Conservation (phyloP, 148 eudicot species). For the Cornus florida region DNA sequence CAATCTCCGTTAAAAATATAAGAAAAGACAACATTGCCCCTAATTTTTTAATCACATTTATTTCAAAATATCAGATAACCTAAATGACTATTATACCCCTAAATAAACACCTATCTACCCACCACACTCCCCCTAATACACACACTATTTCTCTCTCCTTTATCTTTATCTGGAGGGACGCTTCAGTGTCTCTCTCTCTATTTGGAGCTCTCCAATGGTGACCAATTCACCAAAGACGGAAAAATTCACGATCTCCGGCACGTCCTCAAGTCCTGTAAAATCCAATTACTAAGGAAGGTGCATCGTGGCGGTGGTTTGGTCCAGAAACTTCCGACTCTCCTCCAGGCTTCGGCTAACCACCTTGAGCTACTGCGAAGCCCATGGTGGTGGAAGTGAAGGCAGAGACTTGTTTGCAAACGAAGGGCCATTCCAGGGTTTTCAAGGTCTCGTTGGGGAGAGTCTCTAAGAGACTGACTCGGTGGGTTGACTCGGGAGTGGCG, state of each 20-base stretch:
- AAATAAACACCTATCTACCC: too few relatives aligned
- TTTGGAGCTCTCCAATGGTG: too few relatives aligned
- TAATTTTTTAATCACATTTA: too few relatives aligned
- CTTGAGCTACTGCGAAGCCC: conserved; percentile 45
- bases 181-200: too few relatives aligned
- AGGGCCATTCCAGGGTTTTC: conserved; percentile 80
- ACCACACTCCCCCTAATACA: too few relatives aligned
- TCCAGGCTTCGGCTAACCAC: conserved; percentile 44
- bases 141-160: too few relatives aligned
- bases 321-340: conserved; percentile 57
- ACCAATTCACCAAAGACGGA: conserved; percentile 3
- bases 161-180: too few relatives aligned
- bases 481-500: conserved; percentile 13
- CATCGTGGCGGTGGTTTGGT: conserved; percentile 75
- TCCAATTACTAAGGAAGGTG: conserved; percentile 47
- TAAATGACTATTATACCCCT: too few relatives aligned
- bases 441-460: conserved; percentile 66
- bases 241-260: conserved; percentile 37
- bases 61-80: too few relatives aligned
- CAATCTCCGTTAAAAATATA: too few relatives aligned
- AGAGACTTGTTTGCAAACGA: conserved; percentile 11
- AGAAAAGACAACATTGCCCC: too few relatives aligned
- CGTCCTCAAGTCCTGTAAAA: conserved; percentile 68
- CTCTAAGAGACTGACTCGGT: conserved; percentile 31
- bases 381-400: conserved; percentile 26